phyloP scores from a whole-genome alignment of 2,329 filamentous ascomycete species.

The Ophiocordyceps sinensis region DNA sequence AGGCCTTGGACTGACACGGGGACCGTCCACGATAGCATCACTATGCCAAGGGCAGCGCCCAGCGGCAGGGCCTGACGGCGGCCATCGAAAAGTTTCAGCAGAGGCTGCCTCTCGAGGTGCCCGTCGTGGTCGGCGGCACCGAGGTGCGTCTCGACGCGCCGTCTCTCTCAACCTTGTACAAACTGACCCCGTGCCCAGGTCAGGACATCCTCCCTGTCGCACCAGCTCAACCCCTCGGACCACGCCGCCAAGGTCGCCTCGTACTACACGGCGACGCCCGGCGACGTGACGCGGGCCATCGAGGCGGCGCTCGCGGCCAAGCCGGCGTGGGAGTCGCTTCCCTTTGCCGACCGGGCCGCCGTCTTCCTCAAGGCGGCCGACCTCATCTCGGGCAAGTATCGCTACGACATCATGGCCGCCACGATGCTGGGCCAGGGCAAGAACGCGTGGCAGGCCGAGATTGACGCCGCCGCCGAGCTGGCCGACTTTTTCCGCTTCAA shows the following conservation, averaged over 20 bases:
- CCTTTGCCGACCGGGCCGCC: conserved; percentile 81
- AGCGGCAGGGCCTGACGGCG: conserved; percentile 60
- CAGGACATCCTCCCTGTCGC: conserved; percentile 48
- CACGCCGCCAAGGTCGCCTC: conserved; percentile 64
- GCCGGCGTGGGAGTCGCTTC: conserved; percentile 68
- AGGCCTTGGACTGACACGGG: not conserved
- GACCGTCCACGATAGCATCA: conserved; percentile 51
- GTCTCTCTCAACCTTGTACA: not conserved
- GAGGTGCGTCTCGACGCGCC: conserved; percentile 32
- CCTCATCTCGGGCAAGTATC: conserved; percentile 79
- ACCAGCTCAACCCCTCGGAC: conserved; percentile 71
- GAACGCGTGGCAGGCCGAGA: conserved; percentile 99
- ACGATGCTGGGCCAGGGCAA: conserved; percentile 96
- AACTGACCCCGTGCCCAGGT: conserved; percentile 29
- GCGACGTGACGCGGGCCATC: conserved; percentile 69
- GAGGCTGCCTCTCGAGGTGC: conserved; percentile 60
- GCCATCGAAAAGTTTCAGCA: conserved; percentile 58
- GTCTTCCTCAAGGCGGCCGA: conserved; percentile 95
- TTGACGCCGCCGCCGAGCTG: conserved; percentile 84
- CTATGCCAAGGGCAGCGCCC: conserved; percentile 70
- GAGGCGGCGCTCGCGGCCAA: conserved; percentile 76
- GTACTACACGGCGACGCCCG: conserved; percentile 67
- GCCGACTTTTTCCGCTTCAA: conserved; percentile 91
- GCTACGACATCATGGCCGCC: conserved; percentile 90
- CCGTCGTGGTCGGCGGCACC: conserved; percentile 71